Evolutionary conservation across 2,329 filamentous ascomycete species (phyloP).

Genomic region (Septoria petroselini): DNA sequence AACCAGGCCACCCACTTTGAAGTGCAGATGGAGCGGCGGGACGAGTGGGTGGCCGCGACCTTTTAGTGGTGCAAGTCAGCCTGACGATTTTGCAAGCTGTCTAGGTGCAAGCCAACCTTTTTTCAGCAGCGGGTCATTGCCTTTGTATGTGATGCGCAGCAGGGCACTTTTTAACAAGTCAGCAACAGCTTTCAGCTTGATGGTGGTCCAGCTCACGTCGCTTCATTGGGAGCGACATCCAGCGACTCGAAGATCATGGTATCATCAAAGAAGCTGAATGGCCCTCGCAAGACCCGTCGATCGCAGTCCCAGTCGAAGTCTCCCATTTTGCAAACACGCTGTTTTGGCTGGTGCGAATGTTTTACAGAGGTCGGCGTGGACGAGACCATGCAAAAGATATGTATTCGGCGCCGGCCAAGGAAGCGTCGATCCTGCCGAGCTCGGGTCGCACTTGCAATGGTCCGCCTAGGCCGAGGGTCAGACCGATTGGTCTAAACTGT

Average conservation of each 20-base stretch:
- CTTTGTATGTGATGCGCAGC: constrained; percentile 9
- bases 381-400: not conserved
- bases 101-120: constrained; percentile 5
- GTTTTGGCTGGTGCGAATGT: not conserved
- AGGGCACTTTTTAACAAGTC: not conserved
- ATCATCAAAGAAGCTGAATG: constrained; percentile 6
- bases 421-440: constrained; percentile 1
- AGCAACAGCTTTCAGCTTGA: no score
- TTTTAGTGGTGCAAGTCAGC: not conserved
- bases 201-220: not conserved
- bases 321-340: not conserved
- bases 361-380: not conserved
- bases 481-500: no score
- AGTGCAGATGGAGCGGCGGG: constrained; percentile 7
- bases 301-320: constrained; percentile 12
- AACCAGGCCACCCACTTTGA: not conserved
- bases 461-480: not conserved
- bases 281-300: constrained; percentile 1
- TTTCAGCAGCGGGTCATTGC: constrained; percentile 7
- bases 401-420: constrained; percentile 8
- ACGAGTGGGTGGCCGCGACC: constrained; percentile 12
- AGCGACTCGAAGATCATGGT: constrained; percentile 7
- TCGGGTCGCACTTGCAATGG: not conserved
- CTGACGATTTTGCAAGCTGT: no score
- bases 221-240: constrained; percentile 2